A percentile compares a stretch with the other conserved stretches of the same genome.
phyloP scores from a whole-genome alignment of 495 filamentous ascomycete genomes.

The Lineolata rhizophorae region DNA sequence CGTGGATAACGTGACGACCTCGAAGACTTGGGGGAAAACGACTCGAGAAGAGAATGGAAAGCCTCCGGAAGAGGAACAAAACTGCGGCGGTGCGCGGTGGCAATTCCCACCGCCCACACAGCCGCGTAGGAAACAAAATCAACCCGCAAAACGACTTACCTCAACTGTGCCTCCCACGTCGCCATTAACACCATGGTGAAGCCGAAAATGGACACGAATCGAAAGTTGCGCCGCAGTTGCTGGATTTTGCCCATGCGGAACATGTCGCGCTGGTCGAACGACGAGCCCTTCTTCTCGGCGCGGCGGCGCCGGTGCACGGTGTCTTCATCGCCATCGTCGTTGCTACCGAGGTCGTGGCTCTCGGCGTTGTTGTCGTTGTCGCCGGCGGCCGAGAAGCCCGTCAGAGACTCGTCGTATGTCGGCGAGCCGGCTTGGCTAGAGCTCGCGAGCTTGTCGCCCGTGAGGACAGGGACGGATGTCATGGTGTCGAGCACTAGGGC shows the following conservation, averaged over 20 bases:
- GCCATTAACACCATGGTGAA: constrained; percentile 10
- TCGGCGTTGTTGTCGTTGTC: not conserved
- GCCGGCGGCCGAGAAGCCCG: not conserved
- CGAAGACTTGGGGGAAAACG: no score
- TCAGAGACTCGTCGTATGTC: no score
- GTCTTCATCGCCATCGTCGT: constrained; percentile 6
- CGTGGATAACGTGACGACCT: no score
- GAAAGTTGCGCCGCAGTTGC: constrained; percentile 10
- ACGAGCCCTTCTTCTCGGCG: constrained; percentile 7
- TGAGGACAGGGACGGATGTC: not conserved
- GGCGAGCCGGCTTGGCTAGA: no score
- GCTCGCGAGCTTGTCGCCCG: not conserved
- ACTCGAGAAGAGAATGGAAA: no score
- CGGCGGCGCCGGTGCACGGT: not conserved
- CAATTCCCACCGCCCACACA: no score
- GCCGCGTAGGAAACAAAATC: no score
- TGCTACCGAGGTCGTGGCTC: not conserved
- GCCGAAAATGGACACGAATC: constrained; percentile 9
- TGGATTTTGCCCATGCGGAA: constrained; percentile 10
- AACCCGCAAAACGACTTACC: constrained; percentile 2
- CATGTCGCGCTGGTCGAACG: constrained; percentile 7
- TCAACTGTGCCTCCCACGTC: constrained; percentile 11
- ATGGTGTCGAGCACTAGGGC: not conserved
- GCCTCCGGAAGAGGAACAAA: no score
- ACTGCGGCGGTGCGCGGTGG: no score